Conservation (phyloP, 805 yeast genomes). For the Lipomyces yamanashiensis region DNA sequence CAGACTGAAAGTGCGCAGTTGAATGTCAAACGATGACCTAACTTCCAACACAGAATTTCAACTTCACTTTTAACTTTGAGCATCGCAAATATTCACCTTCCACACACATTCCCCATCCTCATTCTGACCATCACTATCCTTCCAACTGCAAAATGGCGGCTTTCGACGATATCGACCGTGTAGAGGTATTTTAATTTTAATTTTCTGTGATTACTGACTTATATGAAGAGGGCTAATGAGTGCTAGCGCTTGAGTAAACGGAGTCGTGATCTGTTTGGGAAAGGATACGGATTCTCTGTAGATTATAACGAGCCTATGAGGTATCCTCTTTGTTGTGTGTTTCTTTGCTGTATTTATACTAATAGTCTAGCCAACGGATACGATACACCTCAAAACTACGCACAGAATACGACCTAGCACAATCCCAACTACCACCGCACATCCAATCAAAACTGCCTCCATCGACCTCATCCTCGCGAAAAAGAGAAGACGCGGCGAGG, state of each 20-base stretch:
- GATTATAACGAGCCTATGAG: conserved; percentile 35
- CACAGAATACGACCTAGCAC: conserved; percentile 37
- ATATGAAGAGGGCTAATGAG: background rate
- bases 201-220: background rate
- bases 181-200: conserved; percentile 19
- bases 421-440: conserved; percentile 39
- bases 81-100: background rate
- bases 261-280: conserved; percentile 36
- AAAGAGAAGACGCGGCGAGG: conserved; percentile 22
- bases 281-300: conserved; percentile 34
- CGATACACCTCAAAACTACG: conserved; percentile 28
- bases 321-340: conserved; percentile 12
- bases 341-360: background rate
- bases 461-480: conserved; percentile 20
- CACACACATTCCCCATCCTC: background rate
- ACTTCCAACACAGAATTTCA: background rate
- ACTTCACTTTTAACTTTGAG: background rate
- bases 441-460: conserved; percentile 39
- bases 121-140: background rate
- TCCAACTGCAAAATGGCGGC: conserved; percentile 2
- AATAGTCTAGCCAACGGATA: conserved; percentile 26
- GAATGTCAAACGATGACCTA: no score
- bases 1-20: no score
- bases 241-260: conserved; percentile 30
- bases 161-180: conserved; percentile 26